Evolutionary conservation across 1,284 basidiomycete genomes (phyloP), one percentile per base, ranked within the genome.

Genomic region (Sporisorium sorghi): DNA sequence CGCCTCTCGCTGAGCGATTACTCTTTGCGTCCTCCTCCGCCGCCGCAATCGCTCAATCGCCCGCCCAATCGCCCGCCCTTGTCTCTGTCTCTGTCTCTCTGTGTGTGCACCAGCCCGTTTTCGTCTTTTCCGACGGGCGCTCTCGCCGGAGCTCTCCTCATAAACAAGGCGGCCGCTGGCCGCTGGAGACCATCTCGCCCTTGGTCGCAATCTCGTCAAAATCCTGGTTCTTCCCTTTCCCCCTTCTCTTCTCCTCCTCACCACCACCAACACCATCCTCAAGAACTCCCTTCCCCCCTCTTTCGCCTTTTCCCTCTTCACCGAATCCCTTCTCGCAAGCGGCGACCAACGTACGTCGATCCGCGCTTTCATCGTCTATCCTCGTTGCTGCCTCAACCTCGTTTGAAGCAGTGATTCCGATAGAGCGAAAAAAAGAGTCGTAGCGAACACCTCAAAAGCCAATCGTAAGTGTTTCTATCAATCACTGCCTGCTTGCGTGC

Each of bases 261-360:
- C 35, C 69, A 66, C 62, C 69, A 46, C 52, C 53, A 48, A 46
- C 69, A 70, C 42, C 69, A 66, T 66, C 69, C 55, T 72, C 69
- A 72, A 72, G 59, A 56, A 40, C 50, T 42, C 26, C 40, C 26
- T 19, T 40, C 51, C 52, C 56, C 52, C 48, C 30, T 12, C 19
- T 40, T 40, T 40, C 37, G n/a, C 35, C 35, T 56, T 3, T 43
- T 19, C 28, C 28, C 39, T 19, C 37, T 37, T 19, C 24, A 39
- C 32, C 51, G 12, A 48, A 19, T 21, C n/a, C 40, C 51, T 39
- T 56, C 51, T 48, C 30, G 52, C 59, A 46, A 70, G 17, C 53
- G 67, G 64, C 61, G 43, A 70, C 52, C 44, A 23, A 37, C 42
- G 49, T 57, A 37, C 53, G 67, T 70, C 57, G 49, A 64, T 40